Evolutionary conservation across 1,284 basidiomycete genomes (phyloP), one percentile per base, ranked within the genome.

Genomic region (Ustilago tritici): DNA sequence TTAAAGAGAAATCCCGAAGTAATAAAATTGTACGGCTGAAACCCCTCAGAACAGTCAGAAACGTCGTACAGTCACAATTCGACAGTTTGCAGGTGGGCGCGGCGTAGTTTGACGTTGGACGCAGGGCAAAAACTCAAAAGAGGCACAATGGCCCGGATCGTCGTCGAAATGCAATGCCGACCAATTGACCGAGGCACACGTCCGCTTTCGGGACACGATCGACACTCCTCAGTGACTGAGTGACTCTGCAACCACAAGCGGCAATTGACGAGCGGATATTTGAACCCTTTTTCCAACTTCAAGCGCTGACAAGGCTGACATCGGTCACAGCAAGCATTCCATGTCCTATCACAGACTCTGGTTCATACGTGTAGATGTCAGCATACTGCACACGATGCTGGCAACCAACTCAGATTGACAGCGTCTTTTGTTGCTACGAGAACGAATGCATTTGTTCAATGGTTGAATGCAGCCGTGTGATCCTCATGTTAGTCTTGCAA

Each of bases 131-230:
- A 46, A 46, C 7, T 28, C 23, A 28, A 28, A 28, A 28, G 23
- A 28, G 23, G 23, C 23, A 28, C 23, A 28, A 28, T 23, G 19
- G 4, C 31, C 28, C 49, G 49, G 49, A 60, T 60, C 58, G 47
- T 40, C 36, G 23, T 28, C 23, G 23, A 52, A 60, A 65, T 58
- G 62, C 57, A 70, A 70, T 65, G 68, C 68, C 68, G 68, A 65
- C 38, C 5, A 70, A 70, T 61, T 64, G 62, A 34, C 68, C 68
- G 68, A 70, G 36, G 31, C 5, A 23, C 49, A 28, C 49, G 49
- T 31, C 49, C 49, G 28, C 31, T 28, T 50, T 32, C 5, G 10
- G 15, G 14, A 46, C 40, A 38, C 35, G 52, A 54, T 15, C 43
- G 14, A 46, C 43, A 46, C 43, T 19, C 43, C 23, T 28, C 8